Evolutionary conservation across 192 early-diverging fungal genomes (phyloP).

Genomic region (Umbelopsis ramanniana): DNA sequence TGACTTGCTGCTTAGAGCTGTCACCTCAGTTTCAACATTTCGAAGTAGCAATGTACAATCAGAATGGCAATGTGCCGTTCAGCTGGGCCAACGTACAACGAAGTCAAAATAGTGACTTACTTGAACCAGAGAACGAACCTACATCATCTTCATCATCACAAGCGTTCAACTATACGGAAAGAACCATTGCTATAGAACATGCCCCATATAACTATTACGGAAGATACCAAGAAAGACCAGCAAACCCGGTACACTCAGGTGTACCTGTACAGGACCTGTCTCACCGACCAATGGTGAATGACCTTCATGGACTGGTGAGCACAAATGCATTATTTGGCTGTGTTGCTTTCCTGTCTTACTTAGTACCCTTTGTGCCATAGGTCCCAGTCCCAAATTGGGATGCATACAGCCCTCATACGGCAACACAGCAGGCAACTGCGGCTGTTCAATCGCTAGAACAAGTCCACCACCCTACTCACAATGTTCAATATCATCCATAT

Average conservation of each 20-base stretch:
- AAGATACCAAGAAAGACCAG: neutral
- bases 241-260: neutral
- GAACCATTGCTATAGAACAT: neutral
- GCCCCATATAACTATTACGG: neutral
- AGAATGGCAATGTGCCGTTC: conserved; percentile 10
- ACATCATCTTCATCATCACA: neutral
- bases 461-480: neutral
- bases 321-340: neutral
- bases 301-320: neutral
- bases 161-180: neutral
- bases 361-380: conserved; percentile 6
- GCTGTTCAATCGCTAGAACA: neutral
- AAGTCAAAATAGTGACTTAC: neutral
- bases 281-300: neutral
- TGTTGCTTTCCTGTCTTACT: conserved; percentile 9
- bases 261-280: neutral
- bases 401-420: neutral
- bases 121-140: neutral
- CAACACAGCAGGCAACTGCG: neutral
- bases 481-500: neutral
- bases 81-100: neutral
- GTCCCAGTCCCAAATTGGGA: conserved; percentile 8
- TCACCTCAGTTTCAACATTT: neutral
- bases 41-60: conserved; percentile 11
- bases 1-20: neutral